Conservation (phyloP, 2,329 filamentous ascomycete genomes). For the Rhinocladiella similis region DNA sequence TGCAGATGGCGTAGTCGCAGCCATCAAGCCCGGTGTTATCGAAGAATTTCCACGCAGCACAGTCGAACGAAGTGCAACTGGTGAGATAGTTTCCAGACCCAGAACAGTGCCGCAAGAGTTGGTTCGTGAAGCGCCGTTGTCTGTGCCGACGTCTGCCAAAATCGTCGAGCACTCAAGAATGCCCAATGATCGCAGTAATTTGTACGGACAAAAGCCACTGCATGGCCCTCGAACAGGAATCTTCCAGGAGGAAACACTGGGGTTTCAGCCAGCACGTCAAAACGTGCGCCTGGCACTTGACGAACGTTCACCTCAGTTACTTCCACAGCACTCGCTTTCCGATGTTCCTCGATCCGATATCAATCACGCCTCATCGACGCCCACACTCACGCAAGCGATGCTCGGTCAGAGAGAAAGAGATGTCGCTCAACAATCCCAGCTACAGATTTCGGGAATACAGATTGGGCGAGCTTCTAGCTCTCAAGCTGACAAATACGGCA, state of each 20-base stretch:
- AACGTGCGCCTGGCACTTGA: conserved; percentile 35
- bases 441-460: conserved; percentile 8
- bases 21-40: conserved; percentile 33
- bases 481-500: conserved; percentile 19
- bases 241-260: conserved; percentile 44
- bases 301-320: conserved; percentile 33
- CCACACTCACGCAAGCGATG: conserved; percentile 5
- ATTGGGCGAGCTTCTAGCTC: conserved; percentile 10
- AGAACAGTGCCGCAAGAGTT: conserved; percentile 12
- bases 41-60: conserved; percentile 28
- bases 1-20: conserved; percentile 39
- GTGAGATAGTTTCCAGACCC: conserved; percentile 23
- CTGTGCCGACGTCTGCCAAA: conserved; percentile 12
- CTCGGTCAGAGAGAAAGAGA: conserved; percentile 21
- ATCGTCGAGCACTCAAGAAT: conserved; percentile 37
- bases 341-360: conserved; percentile 15
- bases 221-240: conserved; percentile 46
- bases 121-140: conserved; percentile 13
- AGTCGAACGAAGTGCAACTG: conserved; percentile 18
- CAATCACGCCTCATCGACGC: conserved; percentile 11
- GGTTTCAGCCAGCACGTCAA: conserved; percentile 29
- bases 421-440: conserved; percentile 4
- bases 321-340: conserved; percentile 18
- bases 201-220: conserved; percentile 33
- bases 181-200: conserved; percentile 32